Conservation (phyloP, 192 early-diverging fungal genomes). For the Linnemannia elongata region DNA sequence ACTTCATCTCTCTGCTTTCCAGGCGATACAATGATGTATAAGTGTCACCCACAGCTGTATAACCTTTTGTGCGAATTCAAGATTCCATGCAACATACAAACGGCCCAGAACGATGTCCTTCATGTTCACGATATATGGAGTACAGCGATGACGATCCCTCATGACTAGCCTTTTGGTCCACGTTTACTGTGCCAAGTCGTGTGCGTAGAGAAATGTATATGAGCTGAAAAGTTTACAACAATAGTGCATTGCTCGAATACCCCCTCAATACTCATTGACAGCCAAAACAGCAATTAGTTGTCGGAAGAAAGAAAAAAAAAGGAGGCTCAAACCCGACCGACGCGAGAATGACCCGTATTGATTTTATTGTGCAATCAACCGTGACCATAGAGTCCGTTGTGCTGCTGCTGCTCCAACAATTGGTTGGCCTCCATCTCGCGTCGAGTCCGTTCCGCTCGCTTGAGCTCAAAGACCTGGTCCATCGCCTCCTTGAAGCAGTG, state of each 20-base stretch:
- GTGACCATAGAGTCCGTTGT: constrained; percentile 49
- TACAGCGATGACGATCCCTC: too few species aligned
- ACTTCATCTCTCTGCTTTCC: too few species aligned
- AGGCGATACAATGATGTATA: too few species aligned
- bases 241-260: neutral
- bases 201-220: neutral
- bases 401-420: constrained; percentile 36
- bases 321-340: neutral
- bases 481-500: constrained; percentile 85
- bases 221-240: neutral
- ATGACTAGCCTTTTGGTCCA: too few species aligned
- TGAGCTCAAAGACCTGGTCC: constrained; percentile 81
- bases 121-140: too few species aligned
- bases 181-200: neutral
- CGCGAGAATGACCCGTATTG: neutral
- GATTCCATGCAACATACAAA: too few species aligned
- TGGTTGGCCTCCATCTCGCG: constrained; percentile 52
- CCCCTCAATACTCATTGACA: neutral
- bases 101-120: too few species aligned
- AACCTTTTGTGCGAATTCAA: too few species aligned
- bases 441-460: constrained; percentile 51
- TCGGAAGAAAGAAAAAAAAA: neutral
- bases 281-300: too few species aligned
- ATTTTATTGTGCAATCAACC: constrained; percentile 14
- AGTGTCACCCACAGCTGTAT: too few species aligned